Percentiles rank a stretch among this genome's conserved stretches.
Evolutionary conservation across 2,329 filamentous ascomycete species (phyloP).

Genomic region (Zymoseptoria crescenta): DNA sequence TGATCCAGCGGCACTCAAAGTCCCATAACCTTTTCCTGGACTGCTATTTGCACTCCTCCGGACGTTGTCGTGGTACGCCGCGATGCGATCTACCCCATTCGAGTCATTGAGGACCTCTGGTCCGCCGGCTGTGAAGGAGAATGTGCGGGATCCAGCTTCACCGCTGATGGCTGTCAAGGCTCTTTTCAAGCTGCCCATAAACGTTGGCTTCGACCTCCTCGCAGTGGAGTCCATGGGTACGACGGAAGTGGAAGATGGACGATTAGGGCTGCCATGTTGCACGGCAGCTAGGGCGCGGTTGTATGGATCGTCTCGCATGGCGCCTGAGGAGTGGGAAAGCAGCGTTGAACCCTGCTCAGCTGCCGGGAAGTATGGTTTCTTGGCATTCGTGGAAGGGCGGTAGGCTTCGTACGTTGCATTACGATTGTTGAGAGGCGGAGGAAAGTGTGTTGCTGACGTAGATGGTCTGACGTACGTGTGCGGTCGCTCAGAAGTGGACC

Average conservation of each 20-base stretch:
- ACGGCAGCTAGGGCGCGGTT: constrained; percentile 22
- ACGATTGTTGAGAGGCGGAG: neutral
- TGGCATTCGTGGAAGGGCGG: neutral
- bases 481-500: neutral
- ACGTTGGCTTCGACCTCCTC: constrained; percentile 17
- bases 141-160: constrained; percentile 13
- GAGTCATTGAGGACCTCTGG: neutral
- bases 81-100: neutral
- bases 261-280: neutral
- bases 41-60: neutral
- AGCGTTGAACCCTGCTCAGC: neutral
- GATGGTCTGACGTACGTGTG: neutral
- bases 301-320: constrained; percentile 19
- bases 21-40: neutral
- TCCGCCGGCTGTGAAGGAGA: constrained; percentile 18
- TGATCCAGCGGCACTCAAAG: neutral
- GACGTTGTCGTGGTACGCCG: neutral
- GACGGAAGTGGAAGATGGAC: neutral
- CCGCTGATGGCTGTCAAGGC: constrained; percentile 23
- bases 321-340: neutral
- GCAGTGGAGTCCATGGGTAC: constrained; percentile 1
- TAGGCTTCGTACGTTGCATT: neutral
- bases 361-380: neutral
- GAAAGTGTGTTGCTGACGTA: neutral
- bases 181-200: constrained; percentile 28